Evolutionary conservation across 768 basidiomycete species (phyloP), one percentile per base, ranked within the genome.

Genomic region (Lentinus brumalis): DNA sequence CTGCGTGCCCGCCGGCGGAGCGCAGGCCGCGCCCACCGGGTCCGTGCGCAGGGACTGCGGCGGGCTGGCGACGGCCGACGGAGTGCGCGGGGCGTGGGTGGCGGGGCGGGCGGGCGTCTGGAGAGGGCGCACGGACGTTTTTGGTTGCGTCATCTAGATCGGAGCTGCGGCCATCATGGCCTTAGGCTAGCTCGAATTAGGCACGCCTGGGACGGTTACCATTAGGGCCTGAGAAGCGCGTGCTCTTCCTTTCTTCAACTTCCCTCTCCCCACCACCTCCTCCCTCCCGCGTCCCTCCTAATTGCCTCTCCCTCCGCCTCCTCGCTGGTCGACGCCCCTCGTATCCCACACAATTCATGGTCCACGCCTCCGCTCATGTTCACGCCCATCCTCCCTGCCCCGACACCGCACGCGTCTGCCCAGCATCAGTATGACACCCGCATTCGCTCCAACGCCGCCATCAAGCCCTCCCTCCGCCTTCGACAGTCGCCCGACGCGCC

Each of bases 381-480:
- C 56, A 57, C 68, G n/a, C 62, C 65, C 66, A 51, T 57, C 61
- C 40, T 63, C 50, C 67, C 73, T 41, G 56, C 64, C 45, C 64
- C 70, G 39, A 60, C 60, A n/a, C 64, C 70, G 16, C 78, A 78
- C 54, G 30, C 64, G 16, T 50, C 67, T 26, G 62, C 62, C 38
- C 66, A 66, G 39, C 79, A 79, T 72, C 71, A 74, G 62, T 84
- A 87, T 77, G 80, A 79, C 63, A 86, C 84, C 16, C 76, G 84
- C 52, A 83, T 80, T 39, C 80, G 82, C 61, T 80, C 81, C 47
- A 82, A 83, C 60, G 76, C 82, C 53, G 30, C 77, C 63, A 78
- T 86, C 64, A 82, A 78, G 62, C 86, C 84, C 57, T 78, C 81
- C 30, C 68, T 77, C 55, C 85, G 84, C 62, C 78, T 80, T 30